phyloP scores from a whole-genome alignment of 1,284 basidiomycete species.

The Melampsora americana region DNA sequence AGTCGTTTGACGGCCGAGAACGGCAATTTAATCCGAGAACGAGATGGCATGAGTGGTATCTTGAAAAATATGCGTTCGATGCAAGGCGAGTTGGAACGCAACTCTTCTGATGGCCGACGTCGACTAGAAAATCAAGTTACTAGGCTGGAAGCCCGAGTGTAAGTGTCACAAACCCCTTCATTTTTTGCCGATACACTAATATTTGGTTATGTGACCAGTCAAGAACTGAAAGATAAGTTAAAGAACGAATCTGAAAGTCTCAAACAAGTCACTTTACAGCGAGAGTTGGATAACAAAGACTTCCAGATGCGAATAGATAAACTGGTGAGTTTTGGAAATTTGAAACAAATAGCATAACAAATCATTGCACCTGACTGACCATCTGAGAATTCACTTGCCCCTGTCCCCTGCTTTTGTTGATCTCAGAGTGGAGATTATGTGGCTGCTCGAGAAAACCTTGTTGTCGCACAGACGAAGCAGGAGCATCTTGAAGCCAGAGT shows the following conservation, averaged over 20 bases:
- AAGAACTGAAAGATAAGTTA: conserved; percentile 72
- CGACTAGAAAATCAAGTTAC: conserved; percentile 76
- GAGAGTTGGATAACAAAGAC: conserved; percentile 75
- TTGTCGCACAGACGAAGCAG: conserved; percentile 73
- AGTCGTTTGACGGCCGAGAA: conserved; percentile 78
- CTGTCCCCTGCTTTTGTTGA: conserved; percentile 6
- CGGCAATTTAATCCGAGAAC: conserved; percentile 70
- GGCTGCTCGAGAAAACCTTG: conserved; percentile 68
- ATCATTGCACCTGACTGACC: background rate
- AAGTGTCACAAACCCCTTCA: conserved; percentile 50
- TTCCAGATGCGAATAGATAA: conserved; percentile 71
- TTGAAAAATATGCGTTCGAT: conserved; percentile 84
- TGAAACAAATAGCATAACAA: background rate
- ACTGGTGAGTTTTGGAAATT: conserved; percentile 58
- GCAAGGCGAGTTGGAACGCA: conserved; percentile 78
- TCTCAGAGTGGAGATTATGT: conserved; percentile 65
- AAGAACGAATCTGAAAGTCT: conserved; percentile 73
- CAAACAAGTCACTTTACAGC: conserved; percentile 69
- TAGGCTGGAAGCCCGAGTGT: conserved; percentile 74
- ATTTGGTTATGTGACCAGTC: conserved; percentile 53
- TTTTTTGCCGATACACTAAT: background rate
- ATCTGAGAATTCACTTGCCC: background rate
- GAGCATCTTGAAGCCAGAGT: conserved; percentile 74
- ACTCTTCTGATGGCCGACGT: conserved; percentile 72
- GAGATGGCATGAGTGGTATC: conserved; percentile 76